Evolutionary conservation across 495 filamentous ascomycete genomes (phyloP), one percentile per base, ranked within the genome.

Genomic region (Pyrenula massariospora): DNA sequence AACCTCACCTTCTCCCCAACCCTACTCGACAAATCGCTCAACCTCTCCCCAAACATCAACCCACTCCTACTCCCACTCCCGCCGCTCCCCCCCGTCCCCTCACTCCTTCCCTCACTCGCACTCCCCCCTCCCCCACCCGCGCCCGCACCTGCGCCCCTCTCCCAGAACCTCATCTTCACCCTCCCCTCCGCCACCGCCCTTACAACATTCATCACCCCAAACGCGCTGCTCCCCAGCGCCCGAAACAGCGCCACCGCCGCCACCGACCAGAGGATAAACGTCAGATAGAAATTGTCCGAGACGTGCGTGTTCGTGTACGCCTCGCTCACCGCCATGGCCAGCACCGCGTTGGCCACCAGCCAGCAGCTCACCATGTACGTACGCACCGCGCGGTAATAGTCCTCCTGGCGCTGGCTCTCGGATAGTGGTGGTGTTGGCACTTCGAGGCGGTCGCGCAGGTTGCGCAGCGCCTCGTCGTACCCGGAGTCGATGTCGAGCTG

Each of bases 311-410:
- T 70, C 19, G 78, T 79, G 68, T 96, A 97, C 12, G 87, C 83
- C 71, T 97, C 92, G n/a, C 80, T 85, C 0, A 97, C 87, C 5
- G 84, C 82, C 94, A 99, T 97, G 58, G 87, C 91, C 10, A 99
- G 80, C 59, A 95, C 79, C 12, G 89, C 87, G 66, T 99, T 99
- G 51, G 84, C 81, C 3, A 93, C 72, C 84, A 99, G 89, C 94
- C 94, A 99, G 25, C 83, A 77, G n/a, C 92, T 84, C 0, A 99
- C 94, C 83, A 99, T 95, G 80, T 99, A 99, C 12, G 94, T 97
- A 47, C 94, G 84, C 50, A 99, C 94, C 50, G 88, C 89, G 62
- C 90, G 87, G 76, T 99, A 99, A 76, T 99, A 99, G 70, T 99
- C 94, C 68, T 97, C 91, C 68, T 97, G 92, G 68, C 86, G 70